phyloP scores from a whole-genome alignment of 1,139 yeast genomes.

The Debaryomyces robertsiae region DNA sequence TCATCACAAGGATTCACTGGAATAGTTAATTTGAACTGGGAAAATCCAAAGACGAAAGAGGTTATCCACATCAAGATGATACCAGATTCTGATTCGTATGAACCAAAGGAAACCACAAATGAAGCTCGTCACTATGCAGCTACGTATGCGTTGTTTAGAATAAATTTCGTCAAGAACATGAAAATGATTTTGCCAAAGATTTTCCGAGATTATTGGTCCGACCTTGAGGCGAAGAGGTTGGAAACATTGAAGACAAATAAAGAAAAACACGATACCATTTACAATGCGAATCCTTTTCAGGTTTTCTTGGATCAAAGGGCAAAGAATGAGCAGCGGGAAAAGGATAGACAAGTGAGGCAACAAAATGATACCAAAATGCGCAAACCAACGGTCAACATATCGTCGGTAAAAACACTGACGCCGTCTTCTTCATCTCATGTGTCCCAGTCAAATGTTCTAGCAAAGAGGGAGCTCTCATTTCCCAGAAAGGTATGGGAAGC shows the following conservation, averaged over 20 bases:
- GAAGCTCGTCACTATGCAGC: conserved; percentile 94
- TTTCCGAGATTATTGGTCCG: conserved; percentile 78
- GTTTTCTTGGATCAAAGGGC: conserved; percentile 59
- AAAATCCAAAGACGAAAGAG: conserved; percentile 81
- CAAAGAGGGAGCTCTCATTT: conserved; percentile 28
- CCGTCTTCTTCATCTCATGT: conserved; percentile 7
- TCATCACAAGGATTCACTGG: conserved; percentile 59
- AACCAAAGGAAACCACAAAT: conserved; percentile 75
- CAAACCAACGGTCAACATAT: conserved; percentile 45
- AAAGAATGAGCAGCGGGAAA: conserved; percentile 39
- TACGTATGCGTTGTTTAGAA: conserved; percentile 78
- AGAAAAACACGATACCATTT: conserved; percentile 50
- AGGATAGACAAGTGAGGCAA: conserved; percentile 44
- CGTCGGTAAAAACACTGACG: conserved; percentile 8
- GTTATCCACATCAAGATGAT: conserved; percentile 57
- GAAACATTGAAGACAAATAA: conserved; percentile 47
- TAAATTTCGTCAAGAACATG: conserved; percentile 78
- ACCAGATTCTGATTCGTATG: conserved; percentile 56
- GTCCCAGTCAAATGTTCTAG: conserved; percentile 3
- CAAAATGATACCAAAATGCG: conserved; percentile 42
- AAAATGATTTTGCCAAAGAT: conserved; percentile 85
- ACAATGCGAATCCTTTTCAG: conserved; percentile 72
- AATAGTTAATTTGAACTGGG: conserved; percentile 63
- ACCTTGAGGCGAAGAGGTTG: conserved; percentile 61
- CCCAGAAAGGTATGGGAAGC: conserved; percentile 68